Evolutionary conservation across 2,329 filamentous ascomycete species (phyloP).

Genomic region (Diaporthe citri): DNA sequence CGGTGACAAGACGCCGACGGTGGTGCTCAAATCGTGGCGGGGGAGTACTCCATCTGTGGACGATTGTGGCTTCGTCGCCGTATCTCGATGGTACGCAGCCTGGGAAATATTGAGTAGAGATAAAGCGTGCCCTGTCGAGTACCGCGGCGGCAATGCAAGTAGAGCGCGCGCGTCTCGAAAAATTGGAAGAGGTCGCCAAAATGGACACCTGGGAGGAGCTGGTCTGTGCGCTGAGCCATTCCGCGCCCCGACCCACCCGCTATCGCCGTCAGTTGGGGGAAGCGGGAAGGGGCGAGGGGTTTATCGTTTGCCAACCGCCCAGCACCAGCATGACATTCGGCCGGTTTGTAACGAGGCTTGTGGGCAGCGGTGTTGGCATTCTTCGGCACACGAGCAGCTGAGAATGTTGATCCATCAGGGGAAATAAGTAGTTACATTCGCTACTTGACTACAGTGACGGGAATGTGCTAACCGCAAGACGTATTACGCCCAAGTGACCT

Average conservation of each 20-base stretch:
- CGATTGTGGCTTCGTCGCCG: conserved; percentile 14
- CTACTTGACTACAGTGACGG: conserved; percentile 34
- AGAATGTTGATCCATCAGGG: neutral
- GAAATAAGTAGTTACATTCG: conserved; percentile 36
- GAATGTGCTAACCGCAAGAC: conserved; percentile 27
- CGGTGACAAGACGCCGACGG: conserved; percentile 28
- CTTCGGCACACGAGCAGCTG: neutral
- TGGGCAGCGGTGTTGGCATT: neutral
- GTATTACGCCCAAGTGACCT: conserved; percentile 40
- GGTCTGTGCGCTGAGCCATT: conserved; percentile 19
- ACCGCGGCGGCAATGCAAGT: conserved; percentile 1
- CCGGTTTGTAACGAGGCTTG: neutral
- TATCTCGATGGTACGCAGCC: neutral
- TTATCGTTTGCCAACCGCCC: neutral
- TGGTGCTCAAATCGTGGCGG: conserved; percentile 24
- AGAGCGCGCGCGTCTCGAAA: conserved; percentile 25
- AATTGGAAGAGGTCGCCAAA: conserved; percentile 27
- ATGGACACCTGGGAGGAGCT: conserved; percentile 1
- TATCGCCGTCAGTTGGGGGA: conserved; percentile 8
- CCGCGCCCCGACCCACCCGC: neutral
- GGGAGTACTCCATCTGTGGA: conserved; percentile 33
- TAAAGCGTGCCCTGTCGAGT: conserved; percentile 23
- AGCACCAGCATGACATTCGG: neutral
- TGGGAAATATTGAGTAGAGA: conserved; percentile 4
- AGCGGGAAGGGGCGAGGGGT: neutral